Evolutionary conservation across 306 rosid species (phyloP).

Genomic region (Begonia peltatifolia): DNA sequence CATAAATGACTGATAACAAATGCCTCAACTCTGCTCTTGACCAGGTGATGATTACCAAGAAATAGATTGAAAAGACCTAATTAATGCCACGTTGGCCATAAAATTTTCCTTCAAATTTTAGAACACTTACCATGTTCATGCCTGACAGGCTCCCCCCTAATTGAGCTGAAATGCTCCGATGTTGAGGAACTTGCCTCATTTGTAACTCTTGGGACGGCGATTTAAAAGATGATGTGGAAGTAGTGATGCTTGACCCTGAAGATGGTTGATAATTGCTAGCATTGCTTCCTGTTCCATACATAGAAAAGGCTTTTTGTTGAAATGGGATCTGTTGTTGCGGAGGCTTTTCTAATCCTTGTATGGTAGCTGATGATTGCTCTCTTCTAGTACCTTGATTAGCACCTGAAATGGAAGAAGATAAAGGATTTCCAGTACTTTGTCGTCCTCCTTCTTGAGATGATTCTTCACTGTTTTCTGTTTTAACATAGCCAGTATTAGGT

Average conservation of each 20-base stretch:
- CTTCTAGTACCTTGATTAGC: conserved; percentile 34
- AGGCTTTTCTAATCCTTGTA: conserved; percentile 43
- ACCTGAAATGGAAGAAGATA: conserved; percentile 36
- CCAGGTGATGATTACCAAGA: conserved; percentile 50
- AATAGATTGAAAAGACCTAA: conserved; percentile 45
- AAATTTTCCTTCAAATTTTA: conserved; percentile 44
- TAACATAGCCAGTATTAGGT: conserved; percentile 22
- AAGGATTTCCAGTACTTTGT: conserved; percentile 21
- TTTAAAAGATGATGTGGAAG: conserved; percentile 41
- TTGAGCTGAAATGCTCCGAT: conserved; percentile 42
- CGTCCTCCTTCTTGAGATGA: conserved; percentile 36
- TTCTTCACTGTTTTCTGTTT: conserved; percentile 32
- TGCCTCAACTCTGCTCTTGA: conserved; percentile 44
- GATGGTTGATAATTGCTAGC: conserved; percentile 46
- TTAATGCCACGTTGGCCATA: conserved; percentile 41
- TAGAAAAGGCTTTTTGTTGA: conserved; percentile 31
- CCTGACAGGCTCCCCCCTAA: conserved; percentile 43
- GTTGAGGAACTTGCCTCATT: conserved; percentile 48
- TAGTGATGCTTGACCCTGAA: conserved; percentile 41
- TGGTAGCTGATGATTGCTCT: conserved; percentile 40
- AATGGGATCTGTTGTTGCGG: conserved; percentile 25
- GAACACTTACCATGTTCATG: conserved; percentile 19
- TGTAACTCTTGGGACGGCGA: conserved; percentile 56
- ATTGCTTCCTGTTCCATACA: conserved; percentile 34
- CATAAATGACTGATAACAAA: conserved; percentile 29